Conservation (phyloP, 2,329 filamentous ascomycete genomes). For the Esteya vermicola region DNA sequence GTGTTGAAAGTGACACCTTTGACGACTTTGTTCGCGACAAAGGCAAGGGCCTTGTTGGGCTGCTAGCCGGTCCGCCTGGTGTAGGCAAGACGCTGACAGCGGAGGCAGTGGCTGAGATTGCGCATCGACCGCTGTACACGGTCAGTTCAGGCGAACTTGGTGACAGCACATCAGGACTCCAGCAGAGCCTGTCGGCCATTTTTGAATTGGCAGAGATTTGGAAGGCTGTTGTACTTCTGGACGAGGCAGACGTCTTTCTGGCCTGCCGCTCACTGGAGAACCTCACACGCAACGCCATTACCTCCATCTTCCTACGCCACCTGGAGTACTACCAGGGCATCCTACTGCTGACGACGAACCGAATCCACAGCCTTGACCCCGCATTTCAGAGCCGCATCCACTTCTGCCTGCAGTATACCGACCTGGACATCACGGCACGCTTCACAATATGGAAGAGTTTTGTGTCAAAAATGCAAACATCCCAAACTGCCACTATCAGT, state of each 20-base stretch:
- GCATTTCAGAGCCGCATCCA: slow-evolving; percentile 5
- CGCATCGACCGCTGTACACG: slow-evolving; percentile 19
- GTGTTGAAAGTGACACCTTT: too few species aligned
- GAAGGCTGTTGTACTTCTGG: slow-evolving; percentile 14
- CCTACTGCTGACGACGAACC: slow-evolving; percentile 5
- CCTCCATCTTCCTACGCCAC: slow-evolving; percentile 16
- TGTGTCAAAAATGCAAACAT: too few species aligned
- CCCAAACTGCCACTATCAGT: too few species aligned
- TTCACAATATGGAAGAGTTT: too few species aligned
- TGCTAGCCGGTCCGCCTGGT: slow-evolving; percentile 18
- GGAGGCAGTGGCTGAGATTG: slow-evolving; percentile 20
- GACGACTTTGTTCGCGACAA: slow-evolving; percentile 13
- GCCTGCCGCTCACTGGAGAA: slow-evolving; percentile 3
- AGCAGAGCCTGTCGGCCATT: slow-evolving; percentile 25
- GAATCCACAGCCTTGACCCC: neutral
- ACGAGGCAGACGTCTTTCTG: slow-evolving; percentile 13
- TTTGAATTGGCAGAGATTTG: slow-evolving; percentile 8
- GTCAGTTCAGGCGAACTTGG: slow-evolving; percentile 15
- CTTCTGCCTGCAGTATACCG: too few species aligned
- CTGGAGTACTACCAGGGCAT: slow-evolving; percentile 13
- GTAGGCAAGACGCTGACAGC: slow-evolving; percentile 26
- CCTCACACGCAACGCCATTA: slow-evolving; percentile 8
- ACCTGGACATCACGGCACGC: too few species aligned
- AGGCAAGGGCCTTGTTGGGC: slow-evolving; percentile 12
- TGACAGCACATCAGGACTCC: slow-evolving; percentile 5